These are phyloP conservation scores for Pinus taeda DNA, from an alignment of 75 land plant genomes.

Conservation along the genomic window DNA sequence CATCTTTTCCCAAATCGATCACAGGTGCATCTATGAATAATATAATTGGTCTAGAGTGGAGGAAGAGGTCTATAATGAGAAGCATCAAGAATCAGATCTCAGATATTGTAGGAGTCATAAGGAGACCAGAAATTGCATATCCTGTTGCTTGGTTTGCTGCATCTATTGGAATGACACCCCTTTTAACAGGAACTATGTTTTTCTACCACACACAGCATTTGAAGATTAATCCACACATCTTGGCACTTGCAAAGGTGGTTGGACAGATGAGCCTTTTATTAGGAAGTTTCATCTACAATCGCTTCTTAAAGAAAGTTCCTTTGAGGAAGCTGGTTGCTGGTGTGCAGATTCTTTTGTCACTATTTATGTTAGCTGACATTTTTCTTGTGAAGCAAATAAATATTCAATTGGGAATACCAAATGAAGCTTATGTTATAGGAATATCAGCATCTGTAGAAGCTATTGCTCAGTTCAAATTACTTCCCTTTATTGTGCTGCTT, in stretches of 20 bases:
- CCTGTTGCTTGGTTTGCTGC: slow-evolving; percentile 72
- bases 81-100: slow-evolving; percentile 26
- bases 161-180: slow-evolving; percentile 64
- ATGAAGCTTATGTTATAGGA: slow-evolving; percentile 63
- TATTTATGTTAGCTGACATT: slow-evolving; percentile 64
- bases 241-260: slow-evolving; percentile 73
- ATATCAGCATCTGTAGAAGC: slow-evolving; percentile 82
- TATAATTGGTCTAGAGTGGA: slow-evolving; percentile 2
- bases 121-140: slow-evolving; percentile 35
- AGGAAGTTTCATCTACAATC: slow-evolving; percentile 51
- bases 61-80: slow-evolving; percentile 15
- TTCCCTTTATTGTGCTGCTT: slow-evolving; percentile 71
- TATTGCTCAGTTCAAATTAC: slow-evolving; percentile 68
- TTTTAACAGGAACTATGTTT: slow-evolving; percentile 65
- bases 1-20: not conserved
- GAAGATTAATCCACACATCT: slow-evolving; percentile 48
- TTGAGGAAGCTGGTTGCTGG: slow-evolving; percentile 46
- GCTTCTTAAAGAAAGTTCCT: slow-evolving; percentile 51
- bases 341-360: slow-evolving; percentile 57
- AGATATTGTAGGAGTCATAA: slow-evolving; percentile 30
- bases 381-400: slow-evolving; percentile 68
- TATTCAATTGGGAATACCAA: slow-evolving; percentile 61
- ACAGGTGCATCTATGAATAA: not conserved
- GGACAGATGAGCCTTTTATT: slow-evolving; percentile 67
- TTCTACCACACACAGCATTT: slow-evolving; percentile 79